Conservation (phyloP, 176 grass and related monocot genomes). For the Poa annua region DNA sequence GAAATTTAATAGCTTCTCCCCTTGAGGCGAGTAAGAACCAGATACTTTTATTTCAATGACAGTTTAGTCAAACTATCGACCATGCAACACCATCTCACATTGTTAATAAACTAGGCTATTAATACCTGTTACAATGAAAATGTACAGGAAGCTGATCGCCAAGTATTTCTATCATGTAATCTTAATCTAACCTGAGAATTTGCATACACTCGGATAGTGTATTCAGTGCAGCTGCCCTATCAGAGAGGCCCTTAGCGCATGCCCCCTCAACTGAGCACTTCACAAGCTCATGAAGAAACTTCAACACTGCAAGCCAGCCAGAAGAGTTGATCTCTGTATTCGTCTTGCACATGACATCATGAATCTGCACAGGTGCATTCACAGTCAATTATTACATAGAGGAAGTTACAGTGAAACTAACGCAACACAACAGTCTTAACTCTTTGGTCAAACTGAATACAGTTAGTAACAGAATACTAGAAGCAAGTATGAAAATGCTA, state of each 20-base stretch:
- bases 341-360: conserved; percentile 70
- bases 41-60: background rate
- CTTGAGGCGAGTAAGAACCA: background rate
- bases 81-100: background rate
- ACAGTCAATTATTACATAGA: conserved; percentile 12
- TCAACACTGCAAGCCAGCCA: conserved; percentile 62
- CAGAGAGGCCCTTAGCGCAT: conserved; percentile 38
- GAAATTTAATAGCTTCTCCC: background rate
- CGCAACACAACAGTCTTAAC: background rate
- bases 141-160: background rate
- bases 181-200: conserved; percentile 77
- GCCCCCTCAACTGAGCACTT: conserved; percentile 46
- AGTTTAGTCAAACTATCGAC: conserved; percentile 1
- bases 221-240: conserved; percentile 46
- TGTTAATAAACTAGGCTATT: conserved; percentile 28
- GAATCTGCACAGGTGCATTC: conserved; percentile 58
- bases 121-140: conserved; percentile 4
- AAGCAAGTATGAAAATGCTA: background rate
- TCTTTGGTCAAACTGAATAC: conserved; percentile 3
- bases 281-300: conserved; percentile 71
- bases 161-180: conserved; percentile 32
- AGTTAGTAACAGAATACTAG: conserved; percentile 22
- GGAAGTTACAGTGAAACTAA: background rate
- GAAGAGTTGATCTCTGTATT: conserved; percentile 63
- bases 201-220: conserved; percentile 58